Percentiles rank a stretch among this genome's conserved stretches.
These are phyloP conservation scores for Tulasnella sp. DNA, from an alignment of 768 basidiomycete genomes.

Conservation along the genomic window DNA sequence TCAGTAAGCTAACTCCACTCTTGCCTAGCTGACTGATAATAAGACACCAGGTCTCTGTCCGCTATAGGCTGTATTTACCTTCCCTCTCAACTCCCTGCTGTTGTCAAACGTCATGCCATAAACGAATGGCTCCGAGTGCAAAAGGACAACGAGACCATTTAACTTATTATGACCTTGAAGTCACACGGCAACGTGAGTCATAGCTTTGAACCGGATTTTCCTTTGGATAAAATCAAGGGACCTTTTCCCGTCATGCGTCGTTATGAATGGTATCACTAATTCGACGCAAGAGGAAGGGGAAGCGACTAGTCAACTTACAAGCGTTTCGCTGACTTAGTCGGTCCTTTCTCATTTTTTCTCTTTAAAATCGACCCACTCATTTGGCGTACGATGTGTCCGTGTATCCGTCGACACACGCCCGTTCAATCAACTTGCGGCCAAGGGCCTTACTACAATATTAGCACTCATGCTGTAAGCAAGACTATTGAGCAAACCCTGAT, in stretches of 20 bases:
- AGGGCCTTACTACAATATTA: not conserved
- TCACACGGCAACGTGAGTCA: constrained; percentile 8
- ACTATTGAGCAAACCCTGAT: not conserved
- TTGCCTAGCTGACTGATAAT: not conserved
- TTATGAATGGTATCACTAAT: not conserved
- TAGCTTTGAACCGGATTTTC: too few relatives aligned
- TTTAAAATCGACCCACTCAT: not conserved
- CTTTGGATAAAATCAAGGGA: too few relatives aligned
- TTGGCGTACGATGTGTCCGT: too few relatives aligned
- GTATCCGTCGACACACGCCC: not conserved
- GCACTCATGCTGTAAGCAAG: not conserved
- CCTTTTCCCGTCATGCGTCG: not conserved
- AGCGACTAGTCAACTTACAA: not conserved
- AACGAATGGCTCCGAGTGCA: constrained; percentile 16
- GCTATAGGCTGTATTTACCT: constrained; percentile 8
- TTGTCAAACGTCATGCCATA: not conserved
- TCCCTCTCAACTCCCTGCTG: not conserved
- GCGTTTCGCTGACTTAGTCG: constrained; percentile 18
- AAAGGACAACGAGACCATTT: not conserved
- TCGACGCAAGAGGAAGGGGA: constrained; percentile 21
- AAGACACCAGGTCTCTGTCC: not conserved
- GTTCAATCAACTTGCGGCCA: not conserved
- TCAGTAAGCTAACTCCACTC: constrained; percentile 4
- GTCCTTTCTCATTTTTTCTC: not conserved
- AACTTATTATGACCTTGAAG: not conserved